Evolutionary conservation across 352 stramenopile genomes (phyloP).

Genomic region (Elongisporangium prolatum): DNA sequence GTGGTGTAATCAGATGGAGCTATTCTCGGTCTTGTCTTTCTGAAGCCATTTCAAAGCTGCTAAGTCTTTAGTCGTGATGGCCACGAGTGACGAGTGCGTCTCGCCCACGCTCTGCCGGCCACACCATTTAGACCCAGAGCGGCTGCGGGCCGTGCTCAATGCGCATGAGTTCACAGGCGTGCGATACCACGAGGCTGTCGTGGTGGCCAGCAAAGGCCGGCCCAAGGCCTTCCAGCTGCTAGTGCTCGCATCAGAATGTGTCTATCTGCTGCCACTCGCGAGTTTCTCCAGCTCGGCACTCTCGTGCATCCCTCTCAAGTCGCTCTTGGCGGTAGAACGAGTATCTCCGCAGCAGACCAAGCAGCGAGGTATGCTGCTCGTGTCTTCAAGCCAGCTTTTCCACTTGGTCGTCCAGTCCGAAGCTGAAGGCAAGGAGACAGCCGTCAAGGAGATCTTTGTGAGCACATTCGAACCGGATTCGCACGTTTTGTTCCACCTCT

Average conservation of each 20-base stretch:
- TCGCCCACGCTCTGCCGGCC: constrained; percentile 51
- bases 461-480: constrained; percentile 61
- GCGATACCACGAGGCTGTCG: constrained; percentile 54
- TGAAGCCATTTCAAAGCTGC: too few species aligned
- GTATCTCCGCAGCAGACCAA: constrained; percentile 31
- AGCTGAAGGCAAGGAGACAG: constrained; percentile 3
- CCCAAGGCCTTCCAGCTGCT: constrained; percentile 40
- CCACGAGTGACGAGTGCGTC: constrained; percentile 2
- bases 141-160: constrained; percentile 31
- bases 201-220: constrained; percentile 18
- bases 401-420: constrained; percentile 20
- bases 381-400: constrained; percentile 47
- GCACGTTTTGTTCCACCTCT: constrained; percentile 52
- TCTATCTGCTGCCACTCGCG: constrained; percentile 45
- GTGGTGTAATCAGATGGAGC: constrained; percentile 1
- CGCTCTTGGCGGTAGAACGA: constrained; percentile 25
- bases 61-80: neutral
- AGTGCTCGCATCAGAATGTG: constrained; percentile 30
- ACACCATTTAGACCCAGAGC: constrained; percentile 50
- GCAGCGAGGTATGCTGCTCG: constrained; percentile 39
- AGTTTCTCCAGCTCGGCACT: constrained; percentile 14
- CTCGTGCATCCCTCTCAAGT: constrained; percentile 18
- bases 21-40: neutral
- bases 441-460: constrained; percentile 26
- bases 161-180: constrained; percentile 27